phyloP scores from a whole-genome alignment of 345 rosid genomes.

The Zanthoxylum bungeanum region DNA sequence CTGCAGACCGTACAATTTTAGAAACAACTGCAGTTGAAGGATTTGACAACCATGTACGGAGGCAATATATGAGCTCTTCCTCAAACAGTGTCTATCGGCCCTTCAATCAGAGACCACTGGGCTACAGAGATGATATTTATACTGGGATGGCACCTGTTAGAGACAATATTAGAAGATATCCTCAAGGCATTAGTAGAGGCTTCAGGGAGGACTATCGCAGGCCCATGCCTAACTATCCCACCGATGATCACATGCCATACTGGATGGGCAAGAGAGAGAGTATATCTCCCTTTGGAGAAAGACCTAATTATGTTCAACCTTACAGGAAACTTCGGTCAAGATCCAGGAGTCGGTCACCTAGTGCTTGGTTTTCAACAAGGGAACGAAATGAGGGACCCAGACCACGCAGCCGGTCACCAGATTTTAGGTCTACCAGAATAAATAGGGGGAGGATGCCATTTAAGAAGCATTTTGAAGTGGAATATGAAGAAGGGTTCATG shows the following conservation, averaged over 20 bases:
- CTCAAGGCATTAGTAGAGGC: slow-evolving; percentile 23
- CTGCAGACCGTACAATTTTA: slow-evolving; percentile 24
- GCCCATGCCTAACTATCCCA: slow-evolving; percentile 21
- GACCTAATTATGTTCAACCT: slow-evolving; percentile 25
- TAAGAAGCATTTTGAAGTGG: slow-evolving; percentile 36
- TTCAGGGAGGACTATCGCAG: slow-evolving; percentile 32
- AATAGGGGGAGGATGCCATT: slow-evolving; percentile 39
- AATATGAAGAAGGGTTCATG: slow-evolving; percentile 35
- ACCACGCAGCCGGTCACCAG: slow-evolving; percentile 41
- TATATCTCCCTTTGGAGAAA: slow-evolving; percentile 37
- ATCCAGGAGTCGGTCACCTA: slow-evolving; percentile 50
- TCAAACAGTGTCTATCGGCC: slow-evolving; percentile 27
- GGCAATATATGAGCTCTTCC: slow-evolving; percentile 32
- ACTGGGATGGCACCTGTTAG: slow-evolving; percentile 20
- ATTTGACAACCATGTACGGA: slow-evolving; percentile 27
- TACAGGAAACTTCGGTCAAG: slow-evolving; percentile 37
- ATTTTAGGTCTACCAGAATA: slow-evolving; percentile 31
- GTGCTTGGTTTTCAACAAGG: slow-evolving; percentile 23
- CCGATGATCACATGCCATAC: slow-evolving; percentile 27
- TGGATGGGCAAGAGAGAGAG: slow-evolving; percentile 39
- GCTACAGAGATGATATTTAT: slow-evolving; percentile 26
- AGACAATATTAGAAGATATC: slow-evolving; percentile 35
- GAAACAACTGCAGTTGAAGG: slow-evolving; percentile 25
- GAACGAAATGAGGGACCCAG: slow-evolving; percentile 34
- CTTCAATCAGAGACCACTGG: slow-evolving; percentile 24